Evolutionary conservation across 2,329 filamentous ascomycete genomes (phyloP), one percentile per base, ranked within the genome.

Genomic region (Thelonectria rubi): DNA sequence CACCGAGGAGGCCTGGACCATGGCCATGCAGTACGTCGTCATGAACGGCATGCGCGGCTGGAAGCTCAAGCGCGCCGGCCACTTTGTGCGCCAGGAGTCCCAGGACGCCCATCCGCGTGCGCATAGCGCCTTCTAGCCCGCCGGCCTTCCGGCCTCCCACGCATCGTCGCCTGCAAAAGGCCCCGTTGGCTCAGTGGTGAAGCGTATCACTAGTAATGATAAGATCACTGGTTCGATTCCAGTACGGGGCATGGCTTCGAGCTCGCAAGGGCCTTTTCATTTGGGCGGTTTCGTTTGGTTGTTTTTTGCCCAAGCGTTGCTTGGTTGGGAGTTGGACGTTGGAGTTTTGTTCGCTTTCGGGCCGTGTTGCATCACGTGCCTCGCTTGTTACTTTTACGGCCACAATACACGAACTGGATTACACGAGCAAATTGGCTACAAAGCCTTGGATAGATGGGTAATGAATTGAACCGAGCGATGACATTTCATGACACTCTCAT

Each of bases 1-100:
- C 0, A 79, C 83, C 60, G 71, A 69, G 39, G 80, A 81, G 55
- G 77, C 77, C 3, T 85, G 83, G 83, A 73, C 78, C 1, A 76
- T 80, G 76, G 78, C 77, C 0, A 77, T 80, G 15, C 73, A 80
- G 37, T 79, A 77, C 61, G 71, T 82, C 0, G 73, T 78, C 37
- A 69, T 74, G 17, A 76, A 73, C 48, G 72, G 71, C 0, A 69
- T 74, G 2, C 68, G 72, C 20, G 75, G 73, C 3, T 86, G 83
- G 83, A 76, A 72, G 17, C 77, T 81, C 46, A 78, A 75, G 42
- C 68, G 77, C 2, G 76, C 80, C 5, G 83, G 83, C 1, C 72
- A 83, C n/a, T 80, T 85, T 40, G 76, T 81, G 3, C 66, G 73
- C 21, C 32, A 49, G 3, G 26, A 26, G n/a, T n/a, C n/a, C n/a